Evolutionary conservation across 2,329 filamentous ascomycete genomes (phyloP), one percentile per base, ranked within the genome.

Genomic region (Colletotrichum eleusines): DNA sequence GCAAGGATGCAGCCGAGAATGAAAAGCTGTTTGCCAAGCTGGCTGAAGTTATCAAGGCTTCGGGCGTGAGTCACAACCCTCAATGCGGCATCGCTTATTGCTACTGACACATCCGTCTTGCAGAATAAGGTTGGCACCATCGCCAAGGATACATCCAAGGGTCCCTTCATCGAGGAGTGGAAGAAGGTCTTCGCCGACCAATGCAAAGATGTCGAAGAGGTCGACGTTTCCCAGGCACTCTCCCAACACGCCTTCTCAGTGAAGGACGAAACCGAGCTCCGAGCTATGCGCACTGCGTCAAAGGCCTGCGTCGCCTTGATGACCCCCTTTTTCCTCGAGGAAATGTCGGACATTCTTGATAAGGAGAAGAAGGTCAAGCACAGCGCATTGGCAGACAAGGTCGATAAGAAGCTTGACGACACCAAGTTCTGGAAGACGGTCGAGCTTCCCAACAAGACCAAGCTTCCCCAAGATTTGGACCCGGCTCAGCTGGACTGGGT

Each of bases 311-410:
- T 97, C 74, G 95, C 94, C 69, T 86, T 98, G 71, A 97, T 98
- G 91, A 94, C 94, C 61, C 94, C 95, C 71, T 99, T 96, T 82
- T 98, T 98, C 80, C 91, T 99, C 74, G 96, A 99, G 78, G 95
- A 98, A 80, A 98, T 99, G 95, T 97, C 95, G 61, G 92, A 93
- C 76, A 92, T 98, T 63, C 89, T 99, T 71, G 96, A 99, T 78
- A 92, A 95, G 75, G 97, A 98, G 81, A 98, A 97, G 86, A 97
- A 97, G 79, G 94, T 98, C 78, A 96, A 94, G 73, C 96, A 99
- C 82, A 93, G 91, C 74, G 87, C 88, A 2, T 87, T 99, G 9
- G 91, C 93, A n/a, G 90, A 94, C 76, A 96, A 95, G 81, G 92
- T 99, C 40, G 91, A 95, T 75, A 89, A 90, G 77, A 98, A 98